Percentiles rank a stretch among this genome's conserved stretches.
Evolutionary conservation across 1,284 basidiomycete genomes (phyloP).

Genomic region (Boletus mariae): DNA sequence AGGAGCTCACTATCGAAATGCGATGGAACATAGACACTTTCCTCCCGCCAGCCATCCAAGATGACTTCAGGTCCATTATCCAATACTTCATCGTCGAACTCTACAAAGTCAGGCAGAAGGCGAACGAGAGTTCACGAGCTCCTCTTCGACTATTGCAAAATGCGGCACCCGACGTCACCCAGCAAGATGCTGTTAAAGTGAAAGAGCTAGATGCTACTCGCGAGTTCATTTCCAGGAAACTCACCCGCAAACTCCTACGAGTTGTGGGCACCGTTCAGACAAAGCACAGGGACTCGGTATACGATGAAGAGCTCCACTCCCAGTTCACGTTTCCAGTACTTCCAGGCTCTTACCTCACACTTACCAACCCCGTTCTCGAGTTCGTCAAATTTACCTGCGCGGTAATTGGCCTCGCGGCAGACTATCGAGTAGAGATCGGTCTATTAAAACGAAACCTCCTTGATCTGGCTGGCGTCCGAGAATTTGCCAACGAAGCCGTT

Average conservation of each 20-base stretch:
- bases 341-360: constrained; percentile 79
- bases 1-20: constrained; percentile 77
- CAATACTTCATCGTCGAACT: constrained; percentile 87
- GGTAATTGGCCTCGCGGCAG: constrained; percentile 73
- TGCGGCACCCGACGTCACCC: constrained; percentile 59
- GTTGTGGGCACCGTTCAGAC: constrained; percentile 68
- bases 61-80: constrained; percentile 72
- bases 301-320: constrained; percentile 55
- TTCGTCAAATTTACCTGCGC: constrained; percentile 89
- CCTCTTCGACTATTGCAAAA: constrained; percentile 78
- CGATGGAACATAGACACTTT: constrained; percentile 94
- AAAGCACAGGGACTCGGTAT: constrained; percentile 58
- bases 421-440: constrained; percentile 82
- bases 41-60: constrained; percentile 82
- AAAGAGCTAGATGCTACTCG: constrained; percentile 68
- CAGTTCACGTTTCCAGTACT: constrained; percentile 81
- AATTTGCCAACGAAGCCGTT: constrained; percentile 80
- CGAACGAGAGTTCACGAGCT: constrained; percentile 55
- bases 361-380: constrained; percentile 82
- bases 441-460: constrained; percentile 87
- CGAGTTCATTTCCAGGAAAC: constrained; percentile 74
- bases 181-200: constrained; percentile 63
- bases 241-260: constrained; percentile 82
- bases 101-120: constrained; percentile 73
- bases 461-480: constrained; percentile 83